These are phyloP conservation scores for Zelonia costaricensis DNA, from an alignment of 208 protist species.

Conservation along the genomic window DNA sequence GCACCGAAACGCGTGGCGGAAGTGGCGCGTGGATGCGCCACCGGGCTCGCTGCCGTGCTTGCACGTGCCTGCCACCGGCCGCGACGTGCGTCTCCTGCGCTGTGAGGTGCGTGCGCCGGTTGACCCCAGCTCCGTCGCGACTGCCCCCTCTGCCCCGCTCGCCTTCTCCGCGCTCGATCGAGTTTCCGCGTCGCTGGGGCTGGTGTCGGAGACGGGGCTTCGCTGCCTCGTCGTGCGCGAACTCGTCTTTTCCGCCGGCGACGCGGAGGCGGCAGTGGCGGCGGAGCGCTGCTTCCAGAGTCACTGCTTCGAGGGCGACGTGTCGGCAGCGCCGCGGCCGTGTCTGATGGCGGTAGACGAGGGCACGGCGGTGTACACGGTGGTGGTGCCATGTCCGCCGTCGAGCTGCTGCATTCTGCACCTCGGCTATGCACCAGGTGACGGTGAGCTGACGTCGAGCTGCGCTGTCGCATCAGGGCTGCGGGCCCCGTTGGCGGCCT, in stretches of 20 bases:
- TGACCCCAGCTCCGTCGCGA: slow-evolving; percentile 20
- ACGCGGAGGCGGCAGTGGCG: not conserved
- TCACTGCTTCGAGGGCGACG: slow-evolving; percentile 7
- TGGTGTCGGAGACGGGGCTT: too few relatives aligned
- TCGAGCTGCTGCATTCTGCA: slow-evolving; percentile 23
- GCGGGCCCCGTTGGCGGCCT: slow-evolving; percentile 12
- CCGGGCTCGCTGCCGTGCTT: slow-evolving; percentile 29
- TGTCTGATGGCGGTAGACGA: slow-evolving; percentile 22
- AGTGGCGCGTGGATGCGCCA: slow-evolving; percentile 28
- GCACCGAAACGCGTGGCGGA: slow-evolving; percentile 29
- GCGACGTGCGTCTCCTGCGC: slow-evolving; percentile 38
- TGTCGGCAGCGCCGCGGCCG: not conserved
- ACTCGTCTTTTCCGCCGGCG: slow-evolving; percentile 29
- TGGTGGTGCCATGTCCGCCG: slow-evolving; percentile 2
- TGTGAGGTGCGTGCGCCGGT: slow-evolving; percentile 38
- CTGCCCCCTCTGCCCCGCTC: slow-evolving; percentile 41
- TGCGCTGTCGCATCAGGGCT: not conserved
- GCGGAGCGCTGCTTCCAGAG: slow-evolving; percentile 34
- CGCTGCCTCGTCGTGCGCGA: slow-evolving; percentile 39
- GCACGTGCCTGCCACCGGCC: slow-evolving; percentile 23
- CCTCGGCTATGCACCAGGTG: slow-evolving; percentile 3
- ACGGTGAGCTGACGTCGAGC: slow-evolving; percentile 1
- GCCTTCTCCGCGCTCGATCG: slow-evolving; percentile 65
- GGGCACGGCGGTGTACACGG: slow-evolving; percentile 8
- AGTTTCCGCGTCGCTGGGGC: slow-evolving; percentile 18